These are phyloP conservation scores for Rhodotorula sphaerocarpa DNA, from an alignment of 768 basidiomycete species.

Conservation along the genomic window DNA sequence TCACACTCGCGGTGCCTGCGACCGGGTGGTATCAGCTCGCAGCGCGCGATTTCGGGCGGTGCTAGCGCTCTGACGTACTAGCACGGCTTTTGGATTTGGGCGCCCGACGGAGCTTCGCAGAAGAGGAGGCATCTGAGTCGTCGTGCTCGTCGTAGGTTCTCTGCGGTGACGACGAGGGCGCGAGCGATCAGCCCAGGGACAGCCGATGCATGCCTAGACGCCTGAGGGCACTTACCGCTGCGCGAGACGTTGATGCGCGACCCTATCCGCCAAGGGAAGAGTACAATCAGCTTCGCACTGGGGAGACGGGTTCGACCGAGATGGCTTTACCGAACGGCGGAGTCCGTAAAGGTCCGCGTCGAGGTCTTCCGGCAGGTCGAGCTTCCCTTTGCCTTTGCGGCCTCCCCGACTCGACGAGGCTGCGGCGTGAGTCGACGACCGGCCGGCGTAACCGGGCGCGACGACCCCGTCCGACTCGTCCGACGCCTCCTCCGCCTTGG, in stretches of 20 bases:
- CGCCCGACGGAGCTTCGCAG: not conserved
- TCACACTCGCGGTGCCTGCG: not conserved
- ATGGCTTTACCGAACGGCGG: constrained; percentile 37
- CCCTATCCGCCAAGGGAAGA: constrained; percentile 9
- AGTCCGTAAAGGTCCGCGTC: constrained; percentile 40
- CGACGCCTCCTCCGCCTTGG: constrained; percentile 24
- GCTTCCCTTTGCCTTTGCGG: not conserved
- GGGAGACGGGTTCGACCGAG: not conserved
- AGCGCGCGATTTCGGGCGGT: too few relatives aligned
- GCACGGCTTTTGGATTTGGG: constrained; percentile 31
- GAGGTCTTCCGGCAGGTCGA: constrained; percentile 16
- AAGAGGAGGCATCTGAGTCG: constrained; percentile 18
- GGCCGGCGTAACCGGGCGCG: constrained; percentile 30
- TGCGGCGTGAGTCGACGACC: constrained; percentile 28
- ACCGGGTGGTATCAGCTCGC: too few relatives aligned
- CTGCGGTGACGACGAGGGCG: not conserved
- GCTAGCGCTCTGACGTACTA: too few relatives aligned
- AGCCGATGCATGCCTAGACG: too few relatives aligned
- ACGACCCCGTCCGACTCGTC: constrained; percentile 40
- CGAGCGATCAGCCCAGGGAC: too few relatives aligned
- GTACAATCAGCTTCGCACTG: too few relatives aligned
- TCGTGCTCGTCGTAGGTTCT: constrained; percentile 17
- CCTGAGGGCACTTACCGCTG: not conserved
- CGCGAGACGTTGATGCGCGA: constrained; percentile 13
- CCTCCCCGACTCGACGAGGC: constrained; percentile 30